Evolutionary conservation across 2,329 filamentous ascomycete species (phyloP).

Genomic region (Hypoxylon rubiginosum): DNA sequence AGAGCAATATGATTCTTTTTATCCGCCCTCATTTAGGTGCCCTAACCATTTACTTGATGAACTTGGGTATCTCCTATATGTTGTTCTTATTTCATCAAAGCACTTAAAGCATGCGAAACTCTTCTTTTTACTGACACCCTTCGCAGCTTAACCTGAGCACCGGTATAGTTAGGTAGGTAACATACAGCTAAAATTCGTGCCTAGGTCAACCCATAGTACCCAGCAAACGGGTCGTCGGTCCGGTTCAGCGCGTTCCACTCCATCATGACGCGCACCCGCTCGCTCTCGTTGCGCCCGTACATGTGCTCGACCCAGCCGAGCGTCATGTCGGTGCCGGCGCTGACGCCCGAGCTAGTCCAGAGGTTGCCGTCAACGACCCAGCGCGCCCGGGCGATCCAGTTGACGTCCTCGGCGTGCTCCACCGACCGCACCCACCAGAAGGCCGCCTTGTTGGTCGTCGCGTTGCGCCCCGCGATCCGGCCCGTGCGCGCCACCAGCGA

Average conservation of each 20-base stretch:
- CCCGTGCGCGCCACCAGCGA: constrained; percentile 43
- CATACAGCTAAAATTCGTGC: too few species aligned
- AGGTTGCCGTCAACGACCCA: constrained; percentile 45
- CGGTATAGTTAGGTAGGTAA: background rate
- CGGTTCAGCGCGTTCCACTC: constrained; percentile 40
- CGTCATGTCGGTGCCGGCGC: constrained; percentile 44
- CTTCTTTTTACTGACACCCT: background rate
- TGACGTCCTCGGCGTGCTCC: constrained; percentile 30
- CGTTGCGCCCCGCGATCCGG: constrained; percentile 34
- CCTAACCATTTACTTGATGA: background rate
- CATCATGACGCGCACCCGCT: constrained; percentile 30
- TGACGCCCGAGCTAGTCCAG: constrained; percentile 45
- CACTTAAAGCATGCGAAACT: too few species aligned
- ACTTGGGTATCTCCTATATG: too few species aligned
- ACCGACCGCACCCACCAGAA: constrained; percentile 41
- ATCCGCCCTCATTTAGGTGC: background rate
- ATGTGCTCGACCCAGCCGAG: constrained; percentile 32
- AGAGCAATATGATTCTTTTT: background rate
- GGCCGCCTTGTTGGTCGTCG: constrained; percentile 43
- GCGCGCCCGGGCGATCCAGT: constrained; percentile 43
- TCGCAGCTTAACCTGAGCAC: background rate
- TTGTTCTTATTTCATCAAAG: too few species aligned
- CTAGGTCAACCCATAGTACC: constrained; percentile 31
- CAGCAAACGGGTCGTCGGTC: constrained; percentile 43
- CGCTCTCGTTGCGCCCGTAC: constrained; percentile 39